phyloP scores from a whole-genome alignment of 257 asterid genomes.

The Fraxinus quadrangulata region DNA sequence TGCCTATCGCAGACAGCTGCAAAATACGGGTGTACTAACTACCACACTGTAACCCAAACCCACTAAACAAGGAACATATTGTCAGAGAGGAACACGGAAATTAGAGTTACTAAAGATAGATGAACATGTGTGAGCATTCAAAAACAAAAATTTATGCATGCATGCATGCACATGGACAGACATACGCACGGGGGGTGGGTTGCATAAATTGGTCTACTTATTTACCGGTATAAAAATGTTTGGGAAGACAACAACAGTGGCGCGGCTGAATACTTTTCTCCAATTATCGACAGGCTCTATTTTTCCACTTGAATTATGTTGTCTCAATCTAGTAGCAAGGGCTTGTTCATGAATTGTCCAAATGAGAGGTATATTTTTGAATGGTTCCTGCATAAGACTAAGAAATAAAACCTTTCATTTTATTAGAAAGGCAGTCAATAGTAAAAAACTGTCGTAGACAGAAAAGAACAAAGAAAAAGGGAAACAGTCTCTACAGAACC shows the following conservation, averaged over 20 bases:
- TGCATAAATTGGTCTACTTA: neutral
- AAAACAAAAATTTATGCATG: neutral
- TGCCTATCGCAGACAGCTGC: neutral
- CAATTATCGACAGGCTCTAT: slow-evolving; percentile 60
- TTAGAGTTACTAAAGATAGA: neutral
- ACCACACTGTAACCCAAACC: neutral
- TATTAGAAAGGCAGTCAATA: slow-evolving; percentile 22
- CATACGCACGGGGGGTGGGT: too few relatives aligned
- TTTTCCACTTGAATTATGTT: slow-evolving; percentile 56
- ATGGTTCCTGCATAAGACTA: slow-evolving; percentile 98
- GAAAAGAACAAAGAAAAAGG: neutral
- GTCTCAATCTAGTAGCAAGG: slow-evolving; percentile 63
- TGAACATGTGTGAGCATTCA: neutral
- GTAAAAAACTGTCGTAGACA: neutral
- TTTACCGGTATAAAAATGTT: slow-evolving; percentile 81
- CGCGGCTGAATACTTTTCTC: slow-evolving; percentile 76
- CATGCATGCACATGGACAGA: neutral
- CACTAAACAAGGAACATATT: neutral
- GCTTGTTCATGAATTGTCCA: slow-evolving; percentile 89
- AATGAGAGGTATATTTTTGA: slow-evolving; percentile 68
- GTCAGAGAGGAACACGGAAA: neutral
- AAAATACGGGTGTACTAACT: neutral
- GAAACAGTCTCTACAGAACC: neutral
- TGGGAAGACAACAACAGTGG: slow-evolving; percentile 84
- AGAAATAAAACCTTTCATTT: slow-evolving; percentile 56